Base-by-base conservation (phyloP, 2,329 filamentous ascomycete species). In the Teratosphaeria pseudoeucalypti region DNA sequence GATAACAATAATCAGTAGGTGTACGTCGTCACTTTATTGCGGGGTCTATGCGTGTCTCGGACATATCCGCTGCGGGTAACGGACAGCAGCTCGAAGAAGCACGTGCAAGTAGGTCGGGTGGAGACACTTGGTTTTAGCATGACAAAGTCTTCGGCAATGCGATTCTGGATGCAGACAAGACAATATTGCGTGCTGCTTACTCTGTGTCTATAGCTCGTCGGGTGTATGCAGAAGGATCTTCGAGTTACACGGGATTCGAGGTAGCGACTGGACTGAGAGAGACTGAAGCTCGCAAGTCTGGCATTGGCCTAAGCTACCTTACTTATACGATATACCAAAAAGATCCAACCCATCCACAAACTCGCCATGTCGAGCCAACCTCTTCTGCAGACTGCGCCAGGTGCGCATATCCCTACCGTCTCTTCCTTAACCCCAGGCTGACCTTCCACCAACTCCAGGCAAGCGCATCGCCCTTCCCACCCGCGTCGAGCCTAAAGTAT, bases 391-490 rank as follows among this genome's bases (percentile, higher is more conserved):
- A 92, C 90, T 57, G 88, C 92, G 57, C 92, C 91, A 65, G 92
- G 92, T 95, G 82, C 68, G 81, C 60, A 26, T 37, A 43, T 47
- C 55, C 29, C 58, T 53, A 11, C 32, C 19, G 52, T 37, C 34
- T 52, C 34, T 32, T 37, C 52, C 37, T 23, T 32, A 4, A 4
- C 23, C 27, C 4, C 10, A 29, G 10, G 53, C 27, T 55, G n/a
- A 37, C 53, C 16, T 29, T 29, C 0, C 27, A 16, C 26, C 34
- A 37, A 34, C 10, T 23, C 10, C 60, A 96, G 92, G 92, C 83
- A 99, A 99, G 81, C 90, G 92, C 73, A 97, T 99, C 74, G 92
- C 94, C 70, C 90, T 99, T 65, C 94, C 94, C 60, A 96, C 92
- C 62, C 91, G 94, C 67, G 92, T 99, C 76, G 94, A 99, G 77